Base-by-base conservation (phyloP, 495 filamentous ascomycete species). In the Stereocaulon alpinum region DNA sequence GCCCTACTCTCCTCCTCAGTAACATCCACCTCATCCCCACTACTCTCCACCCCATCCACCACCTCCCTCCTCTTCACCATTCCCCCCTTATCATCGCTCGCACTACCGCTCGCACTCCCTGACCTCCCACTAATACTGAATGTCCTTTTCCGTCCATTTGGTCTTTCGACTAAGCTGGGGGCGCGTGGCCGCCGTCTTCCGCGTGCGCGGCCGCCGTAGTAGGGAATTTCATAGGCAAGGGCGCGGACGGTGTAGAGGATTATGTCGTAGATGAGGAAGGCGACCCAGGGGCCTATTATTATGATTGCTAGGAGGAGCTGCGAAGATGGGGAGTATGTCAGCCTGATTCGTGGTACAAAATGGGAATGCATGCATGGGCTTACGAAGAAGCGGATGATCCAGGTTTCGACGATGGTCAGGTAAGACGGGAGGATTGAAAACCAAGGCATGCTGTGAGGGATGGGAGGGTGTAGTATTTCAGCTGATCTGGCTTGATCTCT, bases 181-280 rank as follows among this genome's bases (percentile, higher is more conserved):
- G 83, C 82, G 40, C 82, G 75, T 6, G 86, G 86, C 57, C 80
- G 76, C 48, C 78, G 75, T 45, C 73, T 74, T 5, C 84, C 86
- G 15, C 80, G 74, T 30, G 85, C 84, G 57, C 86, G 72, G 6
- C 85, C 85, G 1, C 86, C 86, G 30, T 86, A 61, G 44, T 75
- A 68, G 1, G 86, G 86, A 1, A 86, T 65, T 56, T 86, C 77
- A 69, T 83, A 83, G 34, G 74, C 70, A 7, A 77, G 61, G 29
- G 79, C 73, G 34, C 85, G 82, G 66, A 78, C 81, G 32, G 85
- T 54, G 64, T 87, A 91, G 18, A 89, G 74, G 29, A 79, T 62
- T 22, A 85, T 68, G 64, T 91, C 87, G 70, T 88, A 87, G 55
- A 86, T 50, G 54, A 91, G 67, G 37, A 89, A 68, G 0, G 81